Percentiles rank a stretch among this genome's conserved stretches.
Evolutionary conservation across 1,284 basidiomycete species (phyloP).

Genomic region (Puccinia polysora): DNA sequence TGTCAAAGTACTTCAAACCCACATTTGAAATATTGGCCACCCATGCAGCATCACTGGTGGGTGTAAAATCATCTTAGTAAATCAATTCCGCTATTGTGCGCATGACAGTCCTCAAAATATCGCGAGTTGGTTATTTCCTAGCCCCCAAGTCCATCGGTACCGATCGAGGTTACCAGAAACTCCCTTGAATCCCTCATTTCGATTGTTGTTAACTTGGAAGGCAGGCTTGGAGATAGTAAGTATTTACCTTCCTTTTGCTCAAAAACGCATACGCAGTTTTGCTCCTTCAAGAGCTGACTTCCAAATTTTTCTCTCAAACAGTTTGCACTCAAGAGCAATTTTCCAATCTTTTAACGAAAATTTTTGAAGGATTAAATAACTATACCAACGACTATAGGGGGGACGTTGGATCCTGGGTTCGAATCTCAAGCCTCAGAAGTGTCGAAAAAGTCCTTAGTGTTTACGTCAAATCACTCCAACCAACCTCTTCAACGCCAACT

Average conservation of each 20-base stretch:
- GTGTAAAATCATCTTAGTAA: constrained; percentile 41
- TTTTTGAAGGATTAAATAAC: constrained; percentile 69
- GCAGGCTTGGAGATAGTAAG: constrained; percentile 7
- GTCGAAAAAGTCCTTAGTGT: constrained; percentile 51
- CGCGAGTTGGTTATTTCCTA: constrained; percentile 13
- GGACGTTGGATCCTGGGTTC: constrained; percentile 95
- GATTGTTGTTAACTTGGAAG: constrained; percentile 26
- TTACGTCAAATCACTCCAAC: background rate
- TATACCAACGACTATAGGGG: constrained; percentile 91
- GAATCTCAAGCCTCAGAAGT: constrained; percentile 68
- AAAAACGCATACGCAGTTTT: background rate
- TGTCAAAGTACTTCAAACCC: background rate
- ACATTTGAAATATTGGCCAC: constrained; percentile 12
- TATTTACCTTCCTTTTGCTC: background rate
- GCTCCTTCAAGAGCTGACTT: background rate
- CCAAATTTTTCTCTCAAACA: constrained; percentile 1
- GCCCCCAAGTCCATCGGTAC: constrained; percentile 38
- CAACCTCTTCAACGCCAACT: background rate
- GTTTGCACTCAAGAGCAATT: constrained; percentile 31
- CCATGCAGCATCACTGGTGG: constrained; percentile 21
- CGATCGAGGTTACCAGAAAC: constrained; percentile 48
- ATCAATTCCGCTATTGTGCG: too few relatives aligned
- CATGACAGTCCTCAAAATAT: too few relatives aligned
- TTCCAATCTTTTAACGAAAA: constrained; percentile 44
- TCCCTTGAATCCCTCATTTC: constrained; percentile 47